Evolutionary conservation across 1,139 yeast genomes (phyloP), one percentile per base, ranked within the genome.

Genomic region (Hansenula anomala): DNA sequence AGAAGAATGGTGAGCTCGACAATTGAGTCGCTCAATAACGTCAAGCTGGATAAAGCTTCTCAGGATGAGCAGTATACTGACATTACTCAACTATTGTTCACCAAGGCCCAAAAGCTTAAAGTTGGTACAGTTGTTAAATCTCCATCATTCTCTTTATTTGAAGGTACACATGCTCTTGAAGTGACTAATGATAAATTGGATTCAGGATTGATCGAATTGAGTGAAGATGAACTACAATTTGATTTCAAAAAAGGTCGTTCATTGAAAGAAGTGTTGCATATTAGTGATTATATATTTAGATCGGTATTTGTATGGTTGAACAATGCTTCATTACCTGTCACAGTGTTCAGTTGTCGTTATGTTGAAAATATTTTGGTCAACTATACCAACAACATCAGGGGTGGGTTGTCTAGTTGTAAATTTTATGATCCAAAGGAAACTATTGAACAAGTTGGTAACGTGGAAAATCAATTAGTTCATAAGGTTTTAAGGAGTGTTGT

Each of bases 131-230:
- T 84, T 16, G 71, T 77, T 4, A 76, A 77, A 50, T 68, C 73
- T 3, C 67, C 73, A 0, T 56, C 60, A 28, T 82, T 82, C 57
- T 75, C 80, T 43, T 59, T 83, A 28, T 66, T 83, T 40, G 87
- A 81, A 51, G 90, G 90, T 0, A 81, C 94, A 0, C 75, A 86
- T 49, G 89, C 94, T 0, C 60, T 82, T 39, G 94, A 84, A 55
- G 71, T 78, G 6, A 61, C 71, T 40, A 83, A 82, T 51, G 62
- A 67, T n/a, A 72, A 71, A 43, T 60, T 84, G 34, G 94, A 84
- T 49, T 76, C 92, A 0, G 79, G 81, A 2, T 49, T 80, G 38
- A 70, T 83, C 12, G 45, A 60, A 17, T 55, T 79, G 27, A 48
- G 63, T 2, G 44, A 48, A 1, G 67, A 59, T 6, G 85, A 78